Base-by-base conservation (phyloP, 2,329 filamentous ascomycete genomes). In the Phialophora expanda region DNA sequence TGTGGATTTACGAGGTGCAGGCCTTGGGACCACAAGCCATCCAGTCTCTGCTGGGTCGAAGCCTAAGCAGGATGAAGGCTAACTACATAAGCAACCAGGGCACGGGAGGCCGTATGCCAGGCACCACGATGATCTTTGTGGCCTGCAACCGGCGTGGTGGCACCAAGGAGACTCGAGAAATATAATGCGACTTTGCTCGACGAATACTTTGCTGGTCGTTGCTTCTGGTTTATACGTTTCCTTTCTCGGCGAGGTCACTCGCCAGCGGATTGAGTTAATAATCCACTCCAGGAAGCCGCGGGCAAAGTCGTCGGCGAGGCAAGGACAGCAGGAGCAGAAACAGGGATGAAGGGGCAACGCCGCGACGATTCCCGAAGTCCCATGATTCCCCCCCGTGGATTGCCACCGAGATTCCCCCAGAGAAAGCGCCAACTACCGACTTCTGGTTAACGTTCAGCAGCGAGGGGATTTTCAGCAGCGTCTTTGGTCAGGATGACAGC, bases 41-140 rank as follows among this genome's bases (percentile, higher is more conserved):
- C 17, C 8, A 48, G 14, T n/a, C 34, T 41, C 34, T 8, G 34
- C 4, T 17, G 34, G 34, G 34, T 17, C 34, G 14, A 41, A 38
- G 34, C 14, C 34, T 41, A 6, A 41, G 34, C 34, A 41, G 34
- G 12, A 41, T 6, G 14, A 17, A 22, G 26, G 41, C 41, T 46
- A 59, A 50, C 38, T 50, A n/a, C n/a, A n/a, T n/a, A 50, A 59
- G 56, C 56, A 46, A 34, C 30, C 22, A 57, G 34, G 56, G 56
- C 22, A 50, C 48, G 44, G 41, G 58, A 26, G 58, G 28, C 58
- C 58, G 30, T 38, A 53, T 61, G 58, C 48, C 58, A 61, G 58
- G 58, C 58, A 61, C 58, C 30, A 5, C n/a, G 20, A n/a, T 12
- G 20, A 26, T 61, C 14, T 9, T n/a, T n/a, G 44, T 51, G 44